A percentile compares a stretch with the other conserved stretches of the same genome.
Conservation (phyloP, 2,329 filamentous ascomycete genomes). For the Chaetomiaceae sp. region DNA sequence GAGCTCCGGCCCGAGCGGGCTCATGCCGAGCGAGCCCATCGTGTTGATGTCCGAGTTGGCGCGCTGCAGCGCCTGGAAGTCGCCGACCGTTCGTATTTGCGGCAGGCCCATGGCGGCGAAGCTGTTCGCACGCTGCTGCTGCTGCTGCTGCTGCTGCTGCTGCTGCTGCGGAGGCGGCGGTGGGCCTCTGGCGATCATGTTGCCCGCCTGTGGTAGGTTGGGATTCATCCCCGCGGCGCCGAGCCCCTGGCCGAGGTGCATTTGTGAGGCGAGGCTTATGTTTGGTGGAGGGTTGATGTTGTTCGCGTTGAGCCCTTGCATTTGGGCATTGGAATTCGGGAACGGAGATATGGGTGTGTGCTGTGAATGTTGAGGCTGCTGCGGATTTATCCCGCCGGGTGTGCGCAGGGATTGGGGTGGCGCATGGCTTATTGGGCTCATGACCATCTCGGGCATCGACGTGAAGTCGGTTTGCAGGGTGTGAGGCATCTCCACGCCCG, state of each 20-base stretch:
- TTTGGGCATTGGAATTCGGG: conserved; percentile 30
- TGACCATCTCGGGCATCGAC: conserved; percentile 48
- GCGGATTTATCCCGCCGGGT: conserved; percentile 21
- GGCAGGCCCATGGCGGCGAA: conserved; percentile 35
- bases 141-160: too few relatives aligned
- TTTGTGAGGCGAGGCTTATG: conserved; percentile 29
- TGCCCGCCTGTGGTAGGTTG: conserved; percentile 15
- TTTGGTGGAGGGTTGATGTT: conserved; percentile 30
- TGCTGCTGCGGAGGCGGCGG: too few relatives aligned
- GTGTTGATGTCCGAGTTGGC: conserved; percentile 36
- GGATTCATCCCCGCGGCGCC: conserved; percentile 22
- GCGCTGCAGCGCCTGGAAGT: conserved; percentile 46
- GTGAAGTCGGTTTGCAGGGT: conserved; percentile 38
- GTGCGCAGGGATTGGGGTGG: conserved; percentile 23
- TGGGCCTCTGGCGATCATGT: conserved; percentile 30
- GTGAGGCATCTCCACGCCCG: conserved; percentile 44
- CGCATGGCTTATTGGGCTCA: conserved; percentile 41
- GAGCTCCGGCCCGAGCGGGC: conserved; percentile 33
- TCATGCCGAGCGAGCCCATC: conserved; percentile 9
- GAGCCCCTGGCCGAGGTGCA: conserved; percentile 25
- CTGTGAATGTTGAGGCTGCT: conserved; percentile 24
- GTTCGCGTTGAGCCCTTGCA: conserved; percentile 29
- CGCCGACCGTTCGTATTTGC: conserved; percentile 40
- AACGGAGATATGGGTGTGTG: conserved; percentile 31
- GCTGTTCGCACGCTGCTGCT: conserved; percentile 36